Evolutionary conservation across 2,329 filamentous ascomycete genomes (phyloP).

Genomic region (Keithomyces neogunnii): DNA sequence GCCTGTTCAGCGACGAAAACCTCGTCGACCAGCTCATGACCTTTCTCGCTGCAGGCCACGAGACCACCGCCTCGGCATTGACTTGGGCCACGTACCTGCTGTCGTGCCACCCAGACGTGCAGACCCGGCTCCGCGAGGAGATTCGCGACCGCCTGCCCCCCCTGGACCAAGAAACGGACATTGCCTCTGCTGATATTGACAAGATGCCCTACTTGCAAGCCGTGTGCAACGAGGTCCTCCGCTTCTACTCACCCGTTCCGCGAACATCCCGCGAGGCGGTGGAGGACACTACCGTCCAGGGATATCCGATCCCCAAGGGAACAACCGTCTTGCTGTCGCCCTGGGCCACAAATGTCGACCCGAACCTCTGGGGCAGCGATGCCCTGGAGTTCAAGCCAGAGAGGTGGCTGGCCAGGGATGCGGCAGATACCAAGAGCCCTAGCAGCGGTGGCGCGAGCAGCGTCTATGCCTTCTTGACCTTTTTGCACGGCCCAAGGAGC

Average conservation of each 20-base stretch:
- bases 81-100: conserved; percentile 70
- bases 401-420: conserved; percentile 51
- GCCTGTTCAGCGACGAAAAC: conserved; percentile 67
- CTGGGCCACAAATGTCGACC: conserved; percentile 62
- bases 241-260: conserved; percentile 64
- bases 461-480: conserved; percentile 74
- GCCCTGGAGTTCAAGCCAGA: conserved; percentile 71
- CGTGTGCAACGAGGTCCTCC: conserved; percentile 68
- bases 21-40: conserved; percentile 89
- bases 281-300: conserved; percentile 56
- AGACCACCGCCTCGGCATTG: conserved; percentile 68
- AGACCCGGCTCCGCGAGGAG: conserved; percentile 59
- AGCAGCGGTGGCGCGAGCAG: conserved; percentile 64
- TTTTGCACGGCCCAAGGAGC: conserved; percentile 75
- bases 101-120: conserved; percentile 55
- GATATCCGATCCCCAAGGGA: conserved; percentile 58
- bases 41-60: conserved; percentile 74
- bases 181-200: conserved; percentile 50
- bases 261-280: conserved; percentile 59
- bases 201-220: conserved; percentile 72
- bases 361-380: conserved; percentile 66
- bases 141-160: conserved; percentile 53
- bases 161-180: conserved; percentile 24
- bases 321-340: conserved; percentile 59
- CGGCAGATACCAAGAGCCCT: conserved; percentile 20